phyloP scores from a whole-genome alignment of 2,329 filamentous ascomycete genomes.

The Alternaria conjuncta region DNA sequence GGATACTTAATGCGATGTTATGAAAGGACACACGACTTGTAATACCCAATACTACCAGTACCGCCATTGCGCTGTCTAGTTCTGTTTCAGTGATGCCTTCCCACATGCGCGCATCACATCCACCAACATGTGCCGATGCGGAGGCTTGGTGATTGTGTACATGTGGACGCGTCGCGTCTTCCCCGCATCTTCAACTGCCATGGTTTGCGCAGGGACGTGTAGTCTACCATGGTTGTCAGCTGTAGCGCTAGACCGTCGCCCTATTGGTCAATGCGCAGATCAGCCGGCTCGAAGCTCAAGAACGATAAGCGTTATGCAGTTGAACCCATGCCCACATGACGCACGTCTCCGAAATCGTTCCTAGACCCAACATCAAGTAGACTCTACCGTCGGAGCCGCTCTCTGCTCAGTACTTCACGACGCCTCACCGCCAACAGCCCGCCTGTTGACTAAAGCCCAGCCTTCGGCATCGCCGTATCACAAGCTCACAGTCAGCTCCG shows the following conservation, averaged over 20 bases:
- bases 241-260: not conserved
- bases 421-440: slow-evolving; percentile 19
- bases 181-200: not conserved
- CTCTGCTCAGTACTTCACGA: not conserved
- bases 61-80: slow-evolving; percentile 15
- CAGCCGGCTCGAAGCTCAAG: not conserved
- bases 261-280: slow-evolving; percentile 36
- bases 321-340: slow-evolving; percentile 19
- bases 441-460: slow-evolving; percentile 12
- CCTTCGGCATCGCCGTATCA: slow-evolving; percentile 40
- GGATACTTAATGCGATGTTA: slow-evolving; percentile 45
- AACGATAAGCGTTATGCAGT: slow-evolving; percentile 3
- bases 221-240: not conserved
- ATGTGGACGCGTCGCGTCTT: not conserved
- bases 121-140: not conserved
- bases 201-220: not conserved
- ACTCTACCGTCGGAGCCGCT: not conserved
- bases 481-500: slow-evolving; percentile 24
- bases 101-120: not conserved
- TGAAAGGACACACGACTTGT: slow-evolving; percentile 44
- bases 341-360: slow-evolving; percentile 2
- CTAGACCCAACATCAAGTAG: slow-evolving; percentile 22
- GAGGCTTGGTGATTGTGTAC: not conserved
- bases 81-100: not conserved
- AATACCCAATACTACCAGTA: slow-evolving; percentile 38